Percentiles rank a stretch among this genome's conserved stretches.
Evolutionary conservation across 176 grass and related monocot species (phyloP).

Genomic region (Typha latifolia): DNA sequence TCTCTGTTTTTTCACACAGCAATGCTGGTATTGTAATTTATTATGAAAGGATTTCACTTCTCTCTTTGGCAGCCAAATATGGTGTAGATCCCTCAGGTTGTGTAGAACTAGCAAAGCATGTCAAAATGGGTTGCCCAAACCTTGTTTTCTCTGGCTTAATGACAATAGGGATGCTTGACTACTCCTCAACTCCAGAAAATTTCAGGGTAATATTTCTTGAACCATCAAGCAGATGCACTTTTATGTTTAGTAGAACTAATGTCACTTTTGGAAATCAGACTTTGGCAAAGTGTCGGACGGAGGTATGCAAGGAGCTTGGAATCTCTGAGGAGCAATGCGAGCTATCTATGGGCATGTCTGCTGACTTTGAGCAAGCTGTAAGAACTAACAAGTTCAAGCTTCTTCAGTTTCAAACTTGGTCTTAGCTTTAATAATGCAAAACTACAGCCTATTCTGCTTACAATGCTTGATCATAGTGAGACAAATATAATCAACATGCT

Average conservation of each 20-base stretch:
- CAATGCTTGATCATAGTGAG: too few species aligned
- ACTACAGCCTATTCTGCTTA: too few species aligned
- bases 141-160: conserved; percentile 95
- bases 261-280: conserved; percentile 16
- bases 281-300: conserved; percentile 40
- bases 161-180: conserved; percentile 99
- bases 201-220: conserved; percentile 50
- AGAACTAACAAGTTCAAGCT: conserved; percentile 13
- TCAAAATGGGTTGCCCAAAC: conserved; percentile 78
- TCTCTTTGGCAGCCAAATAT: conserved; percentile 74
- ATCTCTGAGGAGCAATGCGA: conserved; percentile 71
- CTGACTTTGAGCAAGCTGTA: conserved; percentile 94
- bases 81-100: conserved; percentile 78
- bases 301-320: conserved; percentile 66
- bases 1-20: neutral
- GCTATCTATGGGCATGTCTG: conserved; percentile 98
- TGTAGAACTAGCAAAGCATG: conserved; percentile 70
- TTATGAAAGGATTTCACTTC: neutral
- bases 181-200: conserved; percentile 92
- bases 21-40: neutral
- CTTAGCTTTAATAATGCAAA: too few species aligned
- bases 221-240: neutral
- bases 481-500: too few species aligned
- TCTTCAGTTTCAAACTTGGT: too few species aligned
- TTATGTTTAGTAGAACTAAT: neutral